Base-by-base conservation (phyloP, 2,329 filamentous ascomycete species). In the Juglanconis oblonga region DNA sequence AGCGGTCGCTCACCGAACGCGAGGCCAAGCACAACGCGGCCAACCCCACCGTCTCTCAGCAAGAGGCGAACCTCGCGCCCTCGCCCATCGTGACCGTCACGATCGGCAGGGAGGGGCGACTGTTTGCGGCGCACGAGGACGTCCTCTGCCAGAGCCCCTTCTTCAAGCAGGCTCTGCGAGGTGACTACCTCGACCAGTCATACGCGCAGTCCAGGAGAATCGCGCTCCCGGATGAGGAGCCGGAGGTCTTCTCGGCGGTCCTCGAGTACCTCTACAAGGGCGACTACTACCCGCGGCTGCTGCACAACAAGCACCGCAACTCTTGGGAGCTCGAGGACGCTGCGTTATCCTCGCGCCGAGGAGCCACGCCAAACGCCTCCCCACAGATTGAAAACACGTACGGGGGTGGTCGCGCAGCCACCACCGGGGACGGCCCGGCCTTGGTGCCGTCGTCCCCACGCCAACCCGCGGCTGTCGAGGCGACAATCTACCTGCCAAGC, bases 241-340 rank as follows among this genome's bases (percentile, higher is more conserved):
- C 93, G 68, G 92, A 96, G 81, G 85, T 96, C 75, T 91, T 97
- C 77, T 96, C 92, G 74, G 93, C 90, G 71, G 82, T 97, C 70
- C 91, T 97, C 79, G 93, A 97, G 81, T 97, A 93, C 76, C 87
- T 97, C 67, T 97, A 97, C 88, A 96, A 96, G 81, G 92, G 91
- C 67, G 92, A 96, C 83, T 97, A 96, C 79, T 95, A 90, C 76
- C 93, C 93, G 59, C 90, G 92, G 75, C 83, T 97, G 79, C 73
- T 96, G 68, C 91, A 92, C 76, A 90, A 91, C 84, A 92, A 90
- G 83, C 87, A 88, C 75, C 89, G 87, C 73, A 88, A 91, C 81
- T 89, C 88, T 79, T 97, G 91, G 90, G 87, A 91, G 74, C 90
- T 97, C 78, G 92, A 97, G 84, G 89, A 90, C 74, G 71, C 79